Percentiles rank a stretch among this genome's conserved stretches.
These are phyloP conservation scores for Tulasnella calospora DNA, from an alignment of 768 basidiomycete species.

Conservation along the genomic window DNA sequence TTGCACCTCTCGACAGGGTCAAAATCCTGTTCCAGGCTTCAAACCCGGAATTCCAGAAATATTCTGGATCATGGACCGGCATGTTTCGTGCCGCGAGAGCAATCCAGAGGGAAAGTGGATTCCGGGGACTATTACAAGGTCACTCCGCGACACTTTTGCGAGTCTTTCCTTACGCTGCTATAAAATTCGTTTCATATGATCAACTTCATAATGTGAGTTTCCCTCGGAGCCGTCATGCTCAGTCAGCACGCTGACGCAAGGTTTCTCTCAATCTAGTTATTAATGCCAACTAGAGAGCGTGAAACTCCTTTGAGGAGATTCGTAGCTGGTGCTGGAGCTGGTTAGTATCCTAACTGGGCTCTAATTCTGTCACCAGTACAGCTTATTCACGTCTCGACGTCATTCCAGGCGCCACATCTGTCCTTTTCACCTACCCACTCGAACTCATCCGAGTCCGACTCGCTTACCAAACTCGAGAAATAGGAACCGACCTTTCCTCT, in stretches of 20 bases:
- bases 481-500: conserved; percentile 40
- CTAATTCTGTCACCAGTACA: conserved; percentile 13
- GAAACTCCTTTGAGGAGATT: conserved; percentile 81
- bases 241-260: neutral
- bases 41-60: conserved; percentile 90
- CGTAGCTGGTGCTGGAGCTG: conserved; percentile 80
- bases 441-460: conserved; percentile 94
- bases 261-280: conserved; percentile 44
- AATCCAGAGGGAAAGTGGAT: conserved; percentile 54
- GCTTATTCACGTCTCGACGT: conserved; percentile 2
- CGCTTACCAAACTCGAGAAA: conserved; percentile 70
- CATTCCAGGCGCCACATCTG: conserved; percentile 69
- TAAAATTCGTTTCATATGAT: conserved; percentile 97
- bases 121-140: conserved; percentile 85
- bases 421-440: conserved; percentile 90
- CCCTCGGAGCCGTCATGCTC: neutral
- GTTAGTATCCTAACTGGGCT: conserved; percentile 41
- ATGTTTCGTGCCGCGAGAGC: conserved; percentile 67
- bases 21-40: conserved; percentile 98
- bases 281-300: conserved; percentile 77
- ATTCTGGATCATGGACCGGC: conserved; percentile 86
- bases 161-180: conserved; percentile 93
- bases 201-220: conserved; percentile 63
- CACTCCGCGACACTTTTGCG: conserved; percentile 92
- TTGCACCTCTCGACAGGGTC: conserved; percentile 94